Percentiles rank a stretch among this genome's conserved stretches.
phyloP scores from a whole-genome alignment of 306 rosid species.

The Castanopsis chinensis region DNA sequence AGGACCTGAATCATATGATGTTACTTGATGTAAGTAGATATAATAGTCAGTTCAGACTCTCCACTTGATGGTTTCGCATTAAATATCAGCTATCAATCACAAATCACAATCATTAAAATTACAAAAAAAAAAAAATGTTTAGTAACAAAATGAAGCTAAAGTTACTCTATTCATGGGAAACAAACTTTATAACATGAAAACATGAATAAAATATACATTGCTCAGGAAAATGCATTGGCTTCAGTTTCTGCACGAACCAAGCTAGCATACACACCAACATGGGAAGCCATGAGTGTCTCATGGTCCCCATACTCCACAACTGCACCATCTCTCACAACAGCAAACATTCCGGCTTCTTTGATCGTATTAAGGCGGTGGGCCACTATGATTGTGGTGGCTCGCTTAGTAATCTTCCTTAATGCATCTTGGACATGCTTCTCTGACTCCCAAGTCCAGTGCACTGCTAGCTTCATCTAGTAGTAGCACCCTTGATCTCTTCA shows the following conservation, averaged over 20 bases:
- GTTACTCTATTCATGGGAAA: not conserved
- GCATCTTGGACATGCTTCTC: slow-evolving; percentile 77
- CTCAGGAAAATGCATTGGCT: slow-evolving; percentile 66
- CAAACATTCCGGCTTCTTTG: slow-evolving; percentile 66
- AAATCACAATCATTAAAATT: not conserved
- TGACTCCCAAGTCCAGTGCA: slow-evolving; percentile 85
- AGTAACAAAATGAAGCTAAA: not conserved
- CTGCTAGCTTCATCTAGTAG: slow-evolving; percentile 95
- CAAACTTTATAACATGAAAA: not conserved
- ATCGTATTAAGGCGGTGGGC: slow-evolving; percentile 79
- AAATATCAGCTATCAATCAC: not conserved
- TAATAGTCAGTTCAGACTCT: not conserved
- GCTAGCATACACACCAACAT: slow-evolving; percentile 61
- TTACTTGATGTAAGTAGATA: not conserved
- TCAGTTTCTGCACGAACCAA: slow-evolving; percentile 72
- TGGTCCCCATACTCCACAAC: slow-evolving; percentile 76
- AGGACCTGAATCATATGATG: not conserved
- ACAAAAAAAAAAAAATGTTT: not conserved
- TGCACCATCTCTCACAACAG: slow-evolving; percentile 68
- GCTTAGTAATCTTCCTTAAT: slow-evolving; percentile 41
- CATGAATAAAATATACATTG: not conserved
- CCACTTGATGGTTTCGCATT: not conserved
- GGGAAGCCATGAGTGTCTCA: slow-evolving; percentile 57
- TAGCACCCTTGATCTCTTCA: slow-evolving; percentile 70
- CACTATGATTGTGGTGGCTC: slow-evolving; percentile 72